phyloP scores from a whole-genome alignment of 2,329 filamentous ascomycete species.

The Alternaria dauci region DNA sequence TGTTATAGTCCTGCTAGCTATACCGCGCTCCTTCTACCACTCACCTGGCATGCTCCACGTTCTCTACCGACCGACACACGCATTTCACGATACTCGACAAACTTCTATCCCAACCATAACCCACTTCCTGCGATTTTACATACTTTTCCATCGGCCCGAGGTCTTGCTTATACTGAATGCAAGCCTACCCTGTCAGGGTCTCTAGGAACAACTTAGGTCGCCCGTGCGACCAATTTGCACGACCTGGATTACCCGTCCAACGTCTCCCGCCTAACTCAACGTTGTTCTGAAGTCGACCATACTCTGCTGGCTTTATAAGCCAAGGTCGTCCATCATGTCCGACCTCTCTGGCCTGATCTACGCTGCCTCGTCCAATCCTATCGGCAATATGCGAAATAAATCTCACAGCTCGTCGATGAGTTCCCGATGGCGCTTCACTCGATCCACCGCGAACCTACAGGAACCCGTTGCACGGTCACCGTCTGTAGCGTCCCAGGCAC shows the following conservation, averaged over 20 bases:
- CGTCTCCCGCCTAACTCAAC: constrained; percentile 10
- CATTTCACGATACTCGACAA: constrained; percentile 22
- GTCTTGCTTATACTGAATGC: constrained; percentile 11
- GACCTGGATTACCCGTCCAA: constrained; percentile 16
- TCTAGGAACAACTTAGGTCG: constrained; percentile 11
- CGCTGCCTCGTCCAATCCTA: constrained; percentile 24
- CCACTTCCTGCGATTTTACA: background rate
- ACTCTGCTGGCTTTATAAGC: constrained; percentile 15
- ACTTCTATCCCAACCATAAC: constrained; percentile 4
- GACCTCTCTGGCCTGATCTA: constrained; percentile 24
- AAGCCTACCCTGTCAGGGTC: constrained; percentile 22
- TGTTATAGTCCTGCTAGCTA: constrained; percentile 31
- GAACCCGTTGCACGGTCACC: constrained; percentile 26
- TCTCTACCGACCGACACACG: constrained; percentile 23
- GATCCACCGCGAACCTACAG: constrained; percentile 43
- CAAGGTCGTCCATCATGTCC: constrained; percentile 20
- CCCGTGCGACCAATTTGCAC: constrained; percentile 18
- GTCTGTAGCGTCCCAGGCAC: constrained; percentile 14
- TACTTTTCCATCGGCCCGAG: constrained; percentile 9
- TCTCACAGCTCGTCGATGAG: constrained; percentile 31
- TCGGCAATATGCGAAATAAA: constrained; percentile 34
- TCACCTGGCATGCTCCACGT: constrained; percentile 17
- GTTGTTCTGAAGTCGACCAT: constrained; percentile 5
- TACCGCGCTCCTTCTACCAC: constrained; percentile 41
- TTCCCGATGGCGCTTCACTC: constrained; percentile 50